phyloP scores from a whole-genome alignment of 2,329 filamentous ascomycete species.

The Cadophora malorum region DNA sequence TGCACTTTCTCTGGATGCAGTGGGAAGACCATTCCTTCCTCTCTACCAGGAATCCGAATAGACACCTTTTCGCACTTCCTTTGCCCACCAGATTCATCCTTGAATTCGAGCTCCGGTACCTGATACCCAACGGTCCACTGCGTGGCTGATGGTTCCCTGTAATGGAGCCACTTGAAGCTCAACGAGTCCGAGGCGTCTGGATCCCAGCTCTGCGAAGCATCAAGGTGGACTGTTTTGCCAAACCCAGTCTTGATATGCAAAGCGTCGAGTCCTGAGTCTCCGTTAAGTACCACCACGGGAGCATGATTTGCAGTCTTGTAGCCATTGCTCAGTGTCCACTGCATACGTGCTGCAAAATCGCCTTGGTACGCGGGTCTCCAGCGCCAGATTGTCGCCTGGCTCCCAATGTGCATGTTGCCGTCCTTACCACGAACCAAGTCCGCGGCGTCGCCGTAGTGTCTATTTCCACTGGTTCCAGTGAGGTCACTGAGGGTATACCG shows the following conservation, averaged over 20 bases:
- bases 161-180: constrained; percentile 58
- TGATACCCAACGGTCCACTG: constrained; percentile 52
- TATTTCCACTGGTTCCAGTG: constrained; percentile 24
- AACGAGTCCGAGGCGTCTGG: constrained; percentile 35
- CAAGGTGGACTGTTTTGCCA: not conserved
- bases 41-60: constrained; percentile 49
- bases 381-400: constrained; percentile 59
- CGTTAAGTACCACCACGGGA: constrained; percentile 53
- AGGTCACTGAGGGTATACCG: constrained; percentile 45
- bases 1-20: constrained; percentile 36
- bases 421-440: constrained; percentile 47
- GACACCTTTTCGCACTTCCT: constrained; percentile 43
- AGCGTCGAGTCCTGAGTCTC: constrained; percentile 41
- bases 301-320: constrained; percentile 53
- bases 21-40: constrained; percentile 49
- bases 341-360: constrained; percentile 56
- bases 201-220: not conserved
- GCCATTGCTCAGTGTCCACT: constrained; percentile 51
- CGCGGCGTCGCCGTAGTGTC: constrained; percentile 45
- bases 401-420: constrained; percentile 46
- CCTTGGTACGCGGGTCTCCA: constrained; percentile 59
- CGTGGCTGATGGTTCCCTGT: constrained; percentile 49
- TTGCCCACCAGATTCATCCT: constrained; percentile 36
- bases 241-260: not conserved
- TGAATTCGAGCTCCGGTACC: constrained; percentile 48